Conservation (phyloP, 352 stramenopile species). For the Phytophthora palmivora region DNA sequence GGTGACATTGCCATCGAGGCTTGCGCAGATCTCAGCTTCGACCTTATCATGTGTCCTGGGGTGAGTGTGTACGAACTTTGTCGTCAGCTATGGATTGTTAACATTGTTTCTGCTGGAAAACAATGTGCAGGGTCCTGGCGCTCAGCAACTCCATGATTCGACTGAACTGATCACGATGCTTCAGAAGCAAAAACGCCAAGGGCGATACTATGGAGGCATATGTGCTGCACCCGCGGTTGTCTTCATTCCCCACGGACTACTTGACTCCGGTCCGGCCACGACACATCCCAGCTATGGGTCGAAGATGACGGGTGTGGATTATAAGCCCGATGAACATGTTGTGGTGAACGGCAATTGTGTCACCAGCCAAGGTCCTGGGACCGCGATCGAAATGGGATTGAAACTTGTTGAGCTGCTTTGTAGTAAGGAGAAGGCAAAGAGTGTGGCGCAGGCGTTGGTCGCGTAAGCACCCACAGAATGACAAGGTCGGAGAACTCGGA, state of each 20-base stretch:
- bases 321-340: no score
- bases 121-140: conserved; percentile 61
- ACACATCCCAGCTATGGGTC: conserved; percentile 67
- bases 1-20: conserved; percentile 66
- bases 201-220: conserved; percentile 75
- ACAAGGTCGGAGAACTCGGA: no score
- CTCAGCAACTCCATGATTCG: conserved; percentile 68
- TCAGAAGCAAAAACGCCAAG: conserved; percentile 57
- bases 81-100: no score
- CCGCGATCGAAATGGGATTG: conserved; percentile 78
- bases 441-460: conserved; percentile 50
- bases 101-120: background rate
- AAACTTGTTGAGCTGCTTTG: conserved; percentile 76
- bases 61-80: conserved; percentile 25
- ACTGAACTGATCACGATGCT: conserved; percentile 57
- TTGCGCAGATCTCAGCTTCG: conserved; percentile 57
- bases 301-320: no score
- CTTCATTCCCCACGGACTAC: conserved; percentile 59
- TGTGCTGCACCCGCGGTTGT: conserved; percentile 71
- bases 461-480: no score
- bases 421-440: conserved; percentile 53
- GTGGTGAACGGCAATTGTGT: no score
- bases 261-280: conserved; percentile 46
- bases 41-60: conserved; percentile 74
- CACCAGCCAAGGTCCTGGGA: no score